Conservation (phyloP, 2,329 filamentous ascomycete genomes). For the Stromatinia cepivora region DNA sequence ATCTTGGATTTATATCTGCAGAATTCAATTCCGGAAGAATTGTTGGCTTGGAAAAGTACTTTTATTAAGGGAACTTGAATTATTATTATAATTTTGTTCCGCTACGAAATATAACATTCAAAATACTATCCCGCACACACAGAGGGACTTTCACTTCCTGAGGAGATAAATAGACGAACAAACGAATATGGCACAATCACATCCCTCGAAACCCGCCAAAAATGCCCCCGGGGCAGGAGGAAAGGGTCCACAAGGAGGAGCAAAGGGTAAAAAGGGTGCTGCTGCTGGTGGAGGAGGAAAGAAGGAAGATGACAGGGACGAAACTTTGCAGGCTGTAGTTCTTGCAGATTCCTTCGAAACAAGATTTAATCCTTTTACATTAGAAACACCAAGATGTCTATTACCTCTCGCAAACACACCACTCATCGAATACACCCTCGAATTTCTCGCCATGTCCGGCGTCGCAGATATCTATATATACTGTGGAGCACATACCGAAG, state of each 20-base stretch:
- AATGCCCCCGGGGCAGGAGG: constrained; percentile 30
- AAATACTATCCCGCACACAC: not conserved
- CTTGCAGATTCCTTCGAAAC: constrained; percentile 95
- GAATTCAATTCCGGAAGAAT: not conserved
- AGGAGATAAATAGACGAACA: not conserved
- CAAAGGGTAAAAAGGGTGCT: constrained; percentile 38
- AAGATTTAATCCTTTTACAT: constrained; percentile 83
- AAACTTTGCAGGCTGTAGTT: constrained; percentile 49
- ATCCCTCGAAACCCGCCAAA: constrained; percentile 30
- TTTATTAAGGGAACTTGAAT: not conserved
- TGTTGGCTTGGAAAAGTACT: not conserved
- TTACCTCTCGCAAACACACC: constrained; percentile 90
- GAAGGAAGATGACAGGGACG: constrained; percentile 42
- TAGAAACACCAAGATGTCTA: constrained; percentile 88
- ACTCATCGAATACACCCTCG: constrained; percentile 94
- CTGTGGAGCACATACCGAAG: constrained; percentile 81
- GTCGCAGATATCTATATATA: constrained; percentile 95
- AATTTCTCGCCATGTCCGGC: constrained; percentile 91
- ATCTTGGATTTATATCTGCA: not conserved
- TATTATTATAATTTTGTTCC: not conserved
- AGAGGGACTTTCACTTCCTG: not conserved
- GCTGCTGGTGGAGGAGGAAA: constrained; percentile 36
- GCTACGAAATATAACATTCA: not conserved
- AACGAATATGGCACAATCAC: constrained; percentile 30
- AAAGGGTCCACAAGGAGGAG: constrained; percentile 9